These are phyloP conservation scores for Coprinellus micaceus DNA, from an alignment of 768 basidiomycete genomes.

Conservation along the genomic window DNA sequence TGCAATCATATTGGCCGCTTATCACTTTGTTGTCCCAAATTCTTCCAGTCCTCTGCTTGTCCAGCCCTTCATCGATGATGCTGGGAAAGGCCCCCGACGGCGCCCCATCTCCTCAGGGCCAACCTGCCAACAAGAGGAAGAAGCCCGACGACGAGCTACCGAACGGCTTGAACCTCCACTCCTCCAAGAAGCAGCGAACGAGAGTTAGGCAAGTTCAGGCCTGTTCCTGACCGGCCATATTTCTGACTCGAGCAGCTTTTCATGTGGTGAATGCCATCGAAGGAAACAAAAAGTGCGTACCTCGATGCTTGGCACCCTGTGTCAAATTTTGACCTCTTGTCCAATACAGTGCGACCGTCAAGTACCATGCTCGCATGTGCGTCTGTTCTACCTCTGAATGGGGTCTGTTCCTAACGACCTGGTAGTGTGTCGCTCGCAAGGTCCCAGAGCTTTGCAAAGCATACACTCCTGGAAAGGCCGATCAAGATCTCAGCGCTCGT, in stretches of 20 bases:
- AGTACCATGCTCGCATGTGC: constrained; percentile 79
- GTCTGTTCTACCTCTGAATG: constrained; percentile 20
- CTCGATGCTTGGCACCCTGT: background rate
- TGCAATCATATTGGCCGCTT: background rate
- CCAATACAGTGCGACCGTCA: constrained; percentile 84
- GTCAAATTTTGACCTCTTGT: background rate
- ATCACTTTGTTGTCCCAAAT: background rate
- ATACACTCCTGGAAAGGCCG: constrained; percentile 83
- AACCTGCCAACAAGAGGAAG: constrained; percentile 50
- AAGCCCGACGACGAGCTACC: constrained; percentile 61
- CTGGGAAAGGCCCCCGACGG: constrained; percentile 39
- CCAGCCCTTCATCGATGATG: constrained; percentile 15
- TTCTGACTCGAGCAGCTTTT: constrained; percentile 50
- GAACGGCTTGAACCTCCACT: constrained; percentile 21
- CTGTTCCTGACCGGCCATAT: constrained; percentile 5
- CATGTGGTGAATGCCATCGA: constrained; percentile 84
- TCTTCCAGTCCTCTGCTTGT: background rate
- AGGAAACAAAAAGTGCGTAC: constrained; percentile 75
- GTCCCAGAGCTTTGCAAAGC: constrained; percentile 86
- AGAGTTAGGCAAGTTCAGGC: constrained; percentile 61
- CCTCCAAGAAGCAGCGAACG: constrained; percentile 66
- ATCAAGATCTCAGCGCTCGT: constrained; percentile 75
- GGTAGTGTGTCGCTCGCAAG: constrained; percentile 77
- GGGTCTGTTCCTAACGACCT: constrained; percentile 15
- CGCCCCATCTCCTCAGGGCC: constrained; percentile 21